phyloP scores from a whole-genome alignment of 2,329 filamentous ascomycete genomes.

The Colletotrichum agaves region DNA sequence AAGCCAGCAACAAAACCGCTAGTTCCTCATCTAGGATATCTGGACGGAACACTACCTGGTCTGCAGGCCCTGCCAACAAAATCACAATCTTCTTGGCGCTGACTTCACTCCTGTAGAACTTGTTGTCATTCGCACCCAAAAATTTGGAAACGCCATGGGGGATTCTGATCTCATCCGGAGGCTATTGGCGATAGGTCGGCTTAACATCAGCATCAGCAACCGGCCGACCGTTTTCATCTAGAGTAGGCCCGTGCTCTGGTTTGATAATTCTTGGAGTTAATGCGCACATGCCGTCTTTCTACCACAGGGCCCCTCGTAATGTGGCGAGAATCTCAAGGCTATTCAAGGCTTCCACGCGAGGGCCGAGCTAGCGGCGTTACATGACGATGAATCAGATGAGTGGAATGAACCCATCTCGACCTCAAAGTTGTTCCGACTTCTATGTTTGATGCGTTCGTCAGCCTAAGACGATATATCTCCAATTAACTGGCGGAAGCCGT shows the following conservation, averaged over 20 bases:
- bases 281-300: constrained; percentile 17
- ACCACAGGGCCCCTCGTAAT: constrained; percentile 39
- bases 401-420: constrained; percentile 27
- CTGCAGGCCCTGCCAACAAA: background rate
- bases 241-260: constrained; percentile 13
- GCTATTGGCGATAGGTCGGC: background rate
- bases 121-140: background rate
- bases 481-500: constrained; percentile 50
- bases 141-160: background rate
- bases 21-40: background rate
- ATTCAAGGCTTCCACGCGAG: constrained; percentile 50
- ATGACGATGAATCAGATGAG: constrained; percentile 13
- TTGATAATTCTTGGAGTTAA: constrained; percentile 28
- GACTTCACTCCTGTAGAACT: background rate
- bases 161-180: constrained; percentile 15
- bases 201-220: too few relatives aligned
- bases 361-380: constrained; percentile 43
- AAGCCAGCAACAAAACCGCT: background rate
- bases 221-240: background rate
- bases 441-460: background rate
- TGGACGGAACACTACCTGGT: background rate
- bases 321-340: constrained; percentile 38
- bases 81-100: background rate
- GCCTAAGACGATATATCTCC: constrained; percentile 41
- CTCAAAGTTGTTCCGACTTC: background rate